These are phyloP conservation scores for Naganishia sp. DNA, from an alignment of 1,284 basidiomycete species.

Conservation along the genomic window DNA sequence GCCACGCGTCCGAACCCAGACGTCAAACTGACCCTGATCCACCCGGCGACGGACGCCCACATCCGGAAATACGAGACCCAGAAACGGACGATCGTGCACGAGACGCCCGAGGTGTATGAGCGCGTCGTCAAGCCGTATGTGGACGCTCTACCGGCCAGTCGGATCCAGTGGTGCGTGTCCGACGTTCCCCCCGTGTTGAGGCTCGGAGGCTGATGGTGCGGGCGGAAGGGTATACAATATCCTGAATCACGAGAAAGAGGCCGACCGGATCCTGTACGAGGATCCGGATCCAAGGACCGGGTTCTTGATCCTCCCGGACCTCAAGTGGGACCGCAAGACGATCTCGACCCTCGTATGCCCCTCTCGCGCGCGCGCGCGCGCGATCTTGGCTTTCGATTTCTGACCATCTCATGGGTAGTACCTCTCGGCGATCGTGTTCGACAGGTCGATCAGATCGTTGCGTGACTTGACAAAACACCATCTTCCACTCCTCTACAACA, in stretches of 20 bases:
- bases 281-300: constrained; percentile 61
- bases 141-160: constrained; percentile 65
- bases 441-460: constrained; percentile 64
- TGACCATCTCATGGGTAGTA: constrained; percentile 58
- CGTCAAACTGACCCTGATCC: constrained; percentile 66
- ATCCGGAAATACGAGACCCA: constrained; percentile 85
- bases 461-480: constrained; percentile 70
- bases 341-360: constrained; percentile 55
- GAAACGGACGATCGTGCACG: constrained; percentile 68
- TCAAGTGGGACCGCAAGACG: constrained; percentile 85
- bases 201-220: background rate
- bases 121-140: constrained; percentile 77
- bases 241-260: constrained; percentile 75
- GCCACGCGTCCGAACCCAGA: constrained; percentile 39
- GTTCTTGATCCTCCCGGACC: constrained; percentile 83
- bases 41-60: constrained; percentile 78
- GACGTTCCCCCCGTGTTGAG: background rate
- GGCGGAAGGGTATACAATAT: constrained; percentile 79
- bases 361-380: too few relatives aligned
- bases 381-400: too few relatives aligned
- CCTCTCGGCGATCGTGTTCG: constrained; percentile 68
- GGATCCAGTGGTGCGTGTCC: constrained; percentile 72
- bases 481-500: constrained; percentile 67
- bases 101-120: constrained; percentile 75
- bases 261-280: constrained; percentile 70